Evolutionary conservation across 805 yeast genomes (phyloP), one percentile per base, ranked within the genome.

Genomic region (Candida chauliodis): DNA sequence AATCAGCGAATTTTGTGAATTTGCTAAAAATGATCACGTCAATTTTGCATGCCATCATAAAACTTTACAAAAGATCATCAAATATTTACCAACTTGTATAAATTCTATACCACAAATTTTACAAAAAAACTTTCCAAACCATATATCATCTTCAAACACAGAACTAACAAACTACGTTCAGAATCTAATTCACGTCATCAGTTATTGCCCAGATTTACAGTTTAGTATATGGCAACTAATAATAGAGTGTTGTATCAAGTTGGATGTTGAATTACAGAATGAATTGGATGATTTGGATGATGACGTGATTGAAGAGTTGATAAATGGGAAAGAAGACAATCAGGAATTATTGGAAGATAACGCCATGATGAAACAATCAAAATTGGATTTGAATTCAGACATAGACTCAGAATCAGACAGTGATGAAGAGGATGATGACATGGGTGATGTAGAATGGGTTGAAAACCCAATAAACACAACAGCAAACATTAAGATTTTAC

Each of bases 201-300:
- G 71, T 8, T 90, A 91, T 58, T 85, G 93, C 46, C 77, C 79
- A 3, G 96, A 89, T 48, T 63, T 89, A 46, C 79, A 81, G 48
- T 74, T 74, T 46, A 78, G 78, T 33, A 71, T 86, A 5, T 90
- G 97, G 96, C 81, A 84, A 16, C 59, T 86, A 41, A 70, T 90
- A 11, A 66, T 89, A 27, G 96, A 91, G 58, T 76, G 80, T 44
- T 74, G 85, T 40, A 87, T 93, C 42, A 84, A 86, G 47, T 69
- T 93, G 33, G 99, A 91, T 60, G 96, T 90, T 4, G 98, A 89
- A 58, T 69, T 90, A 41, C 96, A 88, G 52, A 88, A 86, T 53
- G 93, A 84, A 50, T 63, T 87, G 41, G 96, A 89, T 50, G 95
- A 86, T 47, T 63, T 83, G 40, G 95, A 85, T 54, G 93, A 85